Evolutionary conservation across 2,329 filamentous ascomycete species (phyloP).

Genomic region (Periconia sp.): DNA sequence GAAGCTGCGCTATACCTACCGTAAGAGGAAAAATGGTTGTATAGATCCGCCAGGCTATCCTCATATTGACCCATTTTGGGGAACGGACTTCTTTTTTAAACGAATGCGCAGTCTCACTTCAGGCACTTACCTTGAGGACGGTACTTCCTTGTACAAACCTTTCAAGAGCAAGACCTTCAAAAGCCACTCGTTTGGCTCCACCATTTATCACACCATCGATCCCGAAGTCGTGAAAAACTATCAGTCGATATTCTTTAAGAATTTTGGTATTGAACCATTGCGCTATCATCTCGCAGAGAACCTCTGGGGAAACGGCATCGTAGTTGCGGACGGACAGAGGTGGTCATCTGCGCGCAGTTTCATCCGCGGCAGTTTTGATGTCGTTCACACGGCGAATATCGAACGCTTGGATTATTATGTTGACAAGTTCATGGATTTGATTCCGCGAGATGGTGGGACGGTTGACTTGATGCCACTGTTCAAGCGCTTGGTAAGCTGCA

Average conservation of each 20-base stretch:
- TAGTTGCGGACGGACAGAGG: too few relatives aligned
- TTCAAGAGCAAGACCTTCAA: slow-evolving; percentile 9
- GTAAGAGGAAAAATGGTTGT: too few relatives aligned
- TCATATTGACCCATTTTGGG: too few relatives aligned
- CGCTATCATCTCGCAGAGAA: slow-evolving; percentile 8
- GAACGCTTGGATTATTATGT: slow-evolving; percentile 7
- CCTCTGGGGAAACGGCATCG: slow-evolving; percentile 6
- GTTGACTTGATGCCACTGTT: slow-evolving; percentile 11
- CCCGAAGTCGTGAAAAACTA: slow-evolving; percentile 8
- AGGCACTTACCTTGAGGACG: slow-evolving; percentile 4
- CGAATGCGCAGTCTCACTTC: too few relatives aligned
- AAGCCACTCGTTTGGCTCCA: slow-evolving; percentile 5
- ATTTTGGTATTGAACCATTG: slow-evolving; percentile 8
- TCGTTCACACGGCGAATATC: slow-evolving; percentile 10
- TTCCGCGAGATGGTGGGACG: slow-evolving; percentile 10
- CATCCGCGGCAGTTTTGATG: slow-evolving; percentile 8
- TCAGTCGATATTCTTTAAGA: slow-evolving; percentile 5
- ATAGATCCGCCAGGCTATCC: too few relatives aligned
- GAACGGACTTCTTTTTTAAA: too few relatives aligned
- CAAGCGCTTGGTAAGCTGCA: slow-evolving; percentile 7
- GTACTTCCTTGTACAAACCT: not conserved
- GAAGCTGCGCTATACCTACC: too few relatives aligned
- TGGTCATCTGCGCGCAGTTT: not conserved
- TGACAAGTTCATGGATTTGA: slow-evolving; percentile 5
- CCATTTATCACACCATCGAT: slow-evolving; percentile 6